Conservation (phyloP, 495 filamentous ascomycete species). For the Penicillium egyptiacum region DNA sequence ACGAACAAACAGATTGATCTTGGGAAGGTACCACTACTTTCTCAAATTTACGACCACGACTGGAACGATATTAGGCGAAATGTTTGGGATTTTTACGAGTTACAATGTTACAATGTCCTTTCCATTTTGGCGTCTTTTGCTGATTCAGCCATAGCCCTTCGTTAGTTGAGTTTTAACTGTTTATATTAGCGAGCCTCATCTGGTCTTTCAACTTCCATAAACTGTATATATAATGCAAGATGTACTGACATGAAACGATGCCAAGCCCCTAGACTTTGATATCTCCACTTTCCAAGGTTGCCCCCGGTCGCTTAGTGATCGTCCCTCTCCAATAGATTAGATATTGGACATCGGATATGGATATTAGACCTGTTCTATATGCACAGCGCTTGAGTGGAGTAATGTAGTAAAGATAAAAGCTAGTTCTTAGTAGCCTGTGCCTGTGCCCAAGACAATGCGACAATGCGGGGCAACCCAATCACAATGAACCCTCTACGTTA, state of each 20-base stretch:
- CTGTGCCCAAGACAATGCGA: background rate
- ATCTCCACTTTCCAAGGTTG: slow-evolving; percentile 16
- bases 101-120: background rate
- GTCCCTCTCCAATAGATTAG: slow-evolving; percentile 1
- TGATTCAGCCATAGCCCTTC: slow-evolving; percentile 7
- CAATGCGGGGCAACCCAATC: background rate
- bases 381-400: background rate
- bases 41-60: slow-evolving; percentile 17
- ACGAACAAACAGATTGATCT: slow-evolving; percentile 1
- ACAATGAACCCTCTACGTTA: background rate
- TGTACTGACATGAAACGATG: background rate
- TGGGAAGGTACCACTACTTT: background rate
- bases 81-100: slow-evolving; percentile 6
- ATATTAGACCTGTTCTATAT: background rate
- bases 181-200: slow-evolving; percentile 5
- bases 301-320: slow-evolving; percentile 17
- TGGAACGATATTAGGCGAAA: slow-evolving; percentile 27
- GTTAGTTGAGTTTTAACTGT: background rate
- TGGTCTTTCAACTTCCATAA: background rate
- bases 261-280: background rate
- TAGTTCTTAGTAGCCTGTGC: background rate
- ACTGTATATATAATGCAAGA: background rate
- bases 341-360: background rate
- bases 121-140: background rate
- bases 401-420: background rate